Percentiles rank a stretch among this genome's conserved stretches.
Evolutionary conservation across 768 basidiomycete genomes (phyloP).

Genomic region (Austroboletus festivus): DNA sequence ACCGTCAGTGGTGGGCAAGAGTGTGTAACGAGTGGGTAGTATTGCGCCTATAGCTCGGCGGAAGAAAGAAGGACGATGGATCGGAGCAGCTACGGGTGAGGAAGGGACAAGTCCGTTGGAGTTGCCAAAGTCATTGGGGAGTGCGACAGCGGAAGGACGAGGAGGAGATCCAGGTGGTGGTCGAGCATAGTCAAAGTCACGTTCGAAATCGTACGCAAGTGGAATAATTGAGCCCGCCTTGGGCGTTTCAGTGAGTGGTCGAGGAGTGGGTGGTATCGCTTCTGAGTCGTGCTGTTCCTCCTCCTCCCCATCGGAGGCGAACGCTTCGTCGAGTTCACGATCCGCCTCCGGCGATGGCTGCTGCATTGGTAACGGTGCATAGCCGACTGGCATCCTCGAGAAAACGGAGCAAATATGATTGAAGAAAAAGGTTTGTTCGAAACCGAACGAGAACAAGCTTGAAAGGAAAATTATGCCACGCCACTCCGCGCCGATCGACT

Average conservation of each 20-base stretch:
- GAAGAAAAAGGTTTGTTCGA: no score
- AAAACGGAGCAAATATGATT: no score
- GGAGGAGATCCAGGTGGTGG: conserved; percentile 84
- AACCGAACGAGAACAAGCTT: no score
- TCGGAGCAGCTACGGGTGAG: conserved; percentile 35
- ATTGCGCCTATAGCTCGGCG: conserved; percentile 55
- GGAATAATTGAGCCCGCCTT: conserved; percentile 11
- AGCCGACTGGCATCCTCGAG: conserved; percentile 44
- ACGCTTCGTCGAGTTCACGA: conserved; percentile 75
- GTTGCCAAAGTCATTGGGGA: conserved; percentile 70
- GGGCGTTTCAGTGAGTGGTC: conserved; percentile 18
- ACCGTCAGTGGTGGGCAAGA: conserved; percentile 42
- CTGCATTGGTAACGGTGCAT: conserved; percentile 51
- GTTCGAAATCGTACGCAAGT: conserved; percentile 71
- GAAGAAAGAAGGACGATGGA: conserved; percentile 50
- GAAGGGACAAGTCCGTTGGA: conserved; percentile 64
- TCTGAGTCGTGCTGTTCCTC: conserved; percentile 27
- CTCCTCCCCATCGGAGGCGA: conserved; percentile 55
- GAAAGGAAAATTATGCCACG: no score
- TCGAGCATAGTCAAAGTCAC: conserved; percentile 62
- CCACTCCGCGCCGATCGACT: no score
- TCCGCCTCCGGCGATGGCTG: conserved; percentile 43
- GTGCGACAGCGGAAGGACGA: conserved; percentile 48
- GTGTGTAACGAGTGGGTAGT: conserved; percentile 63
- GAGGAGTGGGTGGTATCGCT: no score